Evolutionary conservation across 345 rosid species (phyloP).

Genomic region (Balakata baccata): DNA sequence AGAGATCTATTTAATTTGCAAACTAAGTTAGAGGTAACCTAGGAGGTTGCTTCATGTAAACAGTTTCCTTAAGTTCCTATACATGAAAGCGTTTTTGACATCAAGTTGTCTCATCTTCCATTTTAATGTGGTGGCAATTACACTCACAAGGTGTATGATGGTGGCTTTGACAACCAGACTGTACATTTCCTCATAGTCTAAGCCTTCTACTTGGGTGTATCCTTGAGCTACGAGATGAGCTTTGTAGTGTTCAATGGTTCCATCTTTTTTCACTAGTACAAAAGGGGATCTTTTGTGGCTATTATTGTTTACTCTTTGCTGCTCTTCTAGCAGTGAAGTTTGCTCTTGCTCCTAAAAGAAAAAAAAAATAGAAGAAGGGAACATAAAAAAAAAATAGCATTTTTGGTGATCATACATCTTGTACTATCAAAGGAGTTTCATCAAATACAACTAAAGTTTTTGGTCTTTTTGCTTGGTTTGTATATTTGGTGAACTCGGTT

Average conservation of each 20-base stretch:
- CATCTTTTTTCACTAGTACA: too few species aligned
- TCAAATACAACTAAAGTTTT: too few species aligned
- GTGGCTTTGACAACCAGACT: background rate
- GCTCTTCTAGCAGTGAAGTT: too few species aligned
- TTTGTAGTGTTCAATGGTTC: background rate
- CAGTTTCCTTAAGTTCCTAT: background rate
- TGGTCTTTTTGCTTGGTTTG: too few species aligned
- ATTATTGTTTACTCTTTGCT: too few species aligned
- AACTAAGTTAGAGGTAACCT: background rate
- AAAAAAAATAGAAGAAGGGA: too few species aligned
- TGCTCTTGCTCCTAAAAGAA: too few species aligned
- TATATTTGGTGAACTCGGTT: too few species aligned
- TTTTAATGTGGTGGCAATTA: background rate
- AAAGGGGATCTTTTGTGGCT: too few species aligned
- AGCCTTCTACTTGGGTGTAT: background rate
- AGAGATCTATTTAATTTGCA: background rate
- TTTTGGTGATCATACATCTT: too few species aligned
- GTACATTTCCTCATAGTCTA: background rate
- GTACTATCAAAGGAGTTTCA: too few species aligned
- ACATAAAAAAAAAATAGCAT: too few species aligned
- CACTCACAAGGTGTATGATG: background rate
- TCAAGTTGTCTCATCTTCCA: background rate
- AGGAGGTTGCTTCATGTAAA: background rate
- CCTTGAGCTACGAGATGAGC: background rate
- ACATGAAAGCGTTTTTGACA: background rate